phyloP scores from a whole-genome alignment of 495 filamentous ascomycete genomes.

The Thermothielavioides terrestris region DNA sequence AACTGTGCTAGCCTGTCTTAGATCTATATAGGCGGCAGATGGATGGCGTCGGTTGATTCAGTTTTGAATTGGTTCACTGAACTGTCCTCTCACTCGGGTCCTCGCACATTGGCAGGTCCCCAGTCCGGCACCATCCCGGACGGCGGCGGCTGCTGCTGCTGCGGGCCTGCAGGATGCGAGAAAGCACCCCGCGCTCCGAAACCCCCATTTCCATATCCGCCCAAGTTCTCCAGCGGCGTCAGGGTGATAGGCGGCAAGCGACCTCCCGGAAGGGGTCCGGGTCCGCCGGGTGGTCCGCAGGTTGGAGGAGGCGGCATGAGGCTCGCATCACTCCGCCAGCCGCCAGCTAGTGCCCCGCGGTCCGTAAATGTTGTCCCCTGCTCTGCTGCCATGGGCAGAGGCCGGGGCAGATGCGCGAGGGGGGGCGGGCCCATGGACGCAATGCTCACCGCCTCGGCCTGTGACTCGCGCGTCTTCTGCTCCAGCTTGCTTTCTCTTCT shows the following conservation, averaged over 20 bases:
- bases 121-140: too few species aligned
- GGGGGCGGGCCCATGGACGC: background rate
- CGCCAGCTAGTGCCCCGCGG: too few species aligned
- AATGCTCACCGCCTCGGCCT: background rate
- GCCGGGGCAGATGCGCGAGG: background rate
- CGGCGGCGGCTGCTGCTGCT: too few species aligned
- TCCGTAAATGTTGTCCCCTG: background rate
- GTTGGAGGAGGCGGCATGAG: constrained; percentile 11
- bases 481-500: constrained; percentile 17
- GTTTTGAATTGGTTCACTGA: too few species aligned
- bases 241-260: background rate
- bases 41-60: too few species aligned
- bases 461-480: constrained; percentile 5
- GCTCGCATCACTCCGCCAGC: background rate
- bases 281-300: too few species aligned
- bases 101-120: too few species aligned
- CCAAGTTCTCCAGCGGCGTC: background rate
- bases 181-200: background rate
- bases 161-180: too few species aligned
- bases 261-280: background rate
- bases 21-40: too few species aligned
- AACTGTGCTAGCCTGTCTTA: too few species aligned
- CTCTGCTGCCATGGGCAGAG: background rate
- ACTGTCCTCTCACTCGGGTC: too few species aligned
- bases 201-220: background rate